Conservation (phyloP, 2,329 filamentous ascomycete species). For the Clonostachys rosea region DNA sequence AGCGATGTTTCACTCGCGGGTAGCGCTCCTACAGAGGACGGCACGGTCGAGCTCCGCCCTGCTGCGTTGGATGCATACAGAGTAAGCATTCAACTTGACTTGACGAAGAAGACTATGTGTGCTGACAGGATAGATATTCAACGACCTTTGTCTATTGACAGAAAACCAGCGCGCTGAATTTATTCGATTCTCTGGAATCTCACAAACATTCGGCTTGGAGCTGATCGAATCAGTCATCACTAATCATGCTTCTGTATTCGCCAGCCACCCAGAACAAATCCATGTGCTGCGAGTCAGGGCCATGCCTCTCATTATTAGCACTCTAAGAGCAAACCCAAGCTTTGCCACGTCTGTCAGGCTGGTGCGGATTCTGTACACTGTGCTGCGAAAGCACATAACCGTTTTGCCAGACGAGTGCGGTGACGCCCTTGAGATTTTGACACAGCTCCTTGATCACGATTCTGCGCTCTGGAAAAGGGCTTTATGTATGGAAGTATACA, state of each 20-base stretch:
- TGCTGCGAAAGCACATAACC: conserved; percentile 73
- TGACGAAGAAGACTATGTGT: not conserved
- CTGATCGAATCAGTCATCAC: conserved; percentile 86
- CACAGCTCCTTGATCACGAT: conserved; percentile 85
- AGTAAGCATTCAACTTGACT: conserved; percentile 30
- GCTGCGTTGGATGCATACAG: conserved; percentile 83
- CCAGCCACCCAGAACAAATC: conserved; percentile 73
- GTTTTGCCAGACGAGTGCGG: conserved; percentile 77
- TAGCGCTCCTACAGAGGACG: conserved; percentile 63
- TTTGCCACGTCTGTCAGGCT: conserved; percentile 82
- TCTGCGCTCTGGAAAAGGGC: conserved; percentile 80
- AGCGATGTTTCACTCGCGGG: conserved; percentile 55
- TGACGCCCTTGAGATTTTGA: conserved; percentile 75
- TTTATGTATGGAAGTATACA: conserved; percentile 86
- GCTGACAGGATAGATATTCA: conserved; percentile 62
- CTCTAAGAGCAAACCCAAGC: conserved; percentile 70
- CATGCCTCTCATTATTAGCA: conserved; percentile 77
- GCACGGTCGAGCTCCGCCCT: conserved; percentile 60
- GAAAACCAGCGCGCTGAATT: conserved; percentile 82
- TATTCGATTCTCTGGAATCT: conserved; percentile 71
- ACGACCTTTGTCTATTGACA: conserved; percentile 83
- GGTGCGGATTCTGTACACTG: conserved; percentile 75
- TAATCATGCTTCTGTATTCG: conserved; percentile 79
- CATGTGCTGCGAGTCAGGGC: conserved; percentile 72
- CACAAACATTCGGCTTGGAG: conserved; percentile 82